Base-by-base conservation (phyloP, 2,329 filamentous ascomycete genomes). In the Aureobasidium uvarum region DNA sequence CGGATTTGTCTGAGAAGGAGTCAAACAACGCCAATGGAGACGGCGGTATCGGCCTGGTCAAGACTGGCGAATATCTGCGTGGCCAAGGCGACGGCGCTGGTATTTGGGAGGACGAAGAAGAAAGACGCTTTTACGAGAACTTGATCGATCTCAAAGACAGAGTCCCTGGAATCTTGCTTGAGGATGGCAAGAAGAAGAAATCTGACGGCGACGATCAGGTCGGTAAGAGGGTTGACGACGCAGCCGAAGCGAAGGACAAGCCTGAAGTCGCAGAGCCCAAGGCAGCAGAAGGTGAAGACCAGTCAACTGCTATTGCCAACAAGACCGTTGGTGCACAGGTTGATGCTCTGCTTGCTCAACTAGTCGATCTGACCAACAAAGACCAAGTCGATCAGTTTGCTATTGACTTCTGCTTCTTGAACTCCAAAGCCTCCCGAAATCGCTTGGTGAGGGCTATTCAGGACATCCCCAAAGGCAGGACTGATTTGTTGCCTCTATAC, bases 71-170 rank as follows among this genome's bases (percentile, higher is more conserved):
- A 71, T 98, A 97, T 73, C 82, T 98, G 45, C 89, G 92, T 43
- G 93, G 92, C 14, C 91, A 96, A 75, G 89, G 89, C 25, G 94
- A 98, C 66, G 93, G 92, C 23, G 86, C 93, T 28, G 95, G 95
- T 0, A 98, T 99, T 68, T 99, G 95, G 95, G 93, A 97, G 79
- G 95, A 99, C 71, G 95, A 99, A 74, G 95, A 99, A 64, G 94
- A 99, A 77, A 88, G 95, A 67, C 90, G 95, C 67, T 99, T 99
- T 76, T 99, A 99, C 78, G 95, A 99, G 80, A 98, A 97, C 69
- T 78, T 99, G 13, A 90, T 96, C 14, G 95, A 99, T 74, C 81
- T 99, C 18, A 96, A 96, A 74, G 95, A 96, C 71, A 96, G 96
- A 71, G 95, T 99, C 2, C 96, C 95, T 0, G 89, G 89, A 1